These are phyloP conservation scores for Uronychia binucleata DNA, from an alignment of 73 alveolate genomes.

Conservation along the genomic window DNA sequence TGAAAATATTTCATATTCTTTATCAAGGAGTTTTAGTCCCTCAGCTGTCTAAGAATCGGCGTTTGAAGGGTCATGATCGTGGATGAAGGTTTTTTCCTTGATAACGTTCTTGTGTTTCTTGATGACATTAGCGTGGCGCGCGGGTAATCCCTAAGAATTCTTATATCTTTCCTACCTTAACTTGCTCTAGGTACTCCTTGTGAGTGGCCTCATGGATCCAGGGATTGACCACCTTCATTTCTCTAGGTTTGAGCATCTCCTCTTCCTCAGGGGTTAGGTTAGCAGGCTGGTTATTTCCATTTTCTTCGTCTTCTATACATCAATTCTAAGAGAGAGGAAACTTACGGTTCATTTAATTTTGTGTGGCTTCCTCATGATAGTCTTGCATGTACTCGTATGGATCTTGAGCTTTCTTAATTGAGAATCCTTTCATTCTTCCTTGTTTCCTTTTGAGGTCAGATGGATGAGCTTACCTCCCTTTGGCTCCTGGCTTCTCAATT, in stretches of 20 bases:
- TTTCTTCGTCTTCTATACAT: constrained; percentile 20
- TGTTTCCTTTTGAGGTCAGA: neutral
- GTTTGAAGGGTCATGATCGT: constrained; percentile 37
- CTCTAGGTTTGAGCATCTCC: constrained; percentile 51
- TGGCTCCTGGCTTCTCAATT: constrained; percentile 44
- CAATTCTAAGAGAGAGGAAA: constrained; percentile 13
- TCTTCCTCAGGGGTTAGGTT: constrained; percentile 48
- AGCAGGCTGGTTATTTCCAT: constrained; percentile 41
- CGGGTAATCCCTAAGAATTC: constrained; percentile 62
- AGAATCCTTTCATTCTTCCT: constrained; percentile 47
- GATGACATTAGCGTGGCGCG: constrained; percentile 65
- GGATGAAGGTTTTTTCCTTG: constrained; percentile 66
- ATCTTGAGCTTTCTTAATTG: constrained; percentile 37
- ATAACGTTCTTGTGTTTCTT: constrained; percentile 44
- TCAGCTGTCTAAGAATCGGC: constrained; percentile 60
- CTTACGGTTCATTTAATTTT: constrained; percentile 23
- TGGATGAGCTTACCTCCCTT: constrained; percentile 29
- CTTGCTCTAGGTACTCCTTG: constrained; percentile 56
- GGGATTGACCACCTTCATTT: constrained; percentile 60
- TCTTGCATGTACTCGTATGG: constrained; percentile 13
- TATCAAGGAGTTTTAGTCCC: constrained; percentile 57
- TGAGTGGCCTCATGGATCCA: constrained; percentile 70
- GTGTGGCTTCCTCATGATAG: constrained; percentile 24
- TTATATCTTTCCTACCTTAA: constrained; percentile 43
- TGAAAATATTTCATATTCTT: constrained; percentile 64